phyloP scores from a whole-genome alignment of 768 basidiomycete genomes.

The Megacollybia marginata region DNA sequence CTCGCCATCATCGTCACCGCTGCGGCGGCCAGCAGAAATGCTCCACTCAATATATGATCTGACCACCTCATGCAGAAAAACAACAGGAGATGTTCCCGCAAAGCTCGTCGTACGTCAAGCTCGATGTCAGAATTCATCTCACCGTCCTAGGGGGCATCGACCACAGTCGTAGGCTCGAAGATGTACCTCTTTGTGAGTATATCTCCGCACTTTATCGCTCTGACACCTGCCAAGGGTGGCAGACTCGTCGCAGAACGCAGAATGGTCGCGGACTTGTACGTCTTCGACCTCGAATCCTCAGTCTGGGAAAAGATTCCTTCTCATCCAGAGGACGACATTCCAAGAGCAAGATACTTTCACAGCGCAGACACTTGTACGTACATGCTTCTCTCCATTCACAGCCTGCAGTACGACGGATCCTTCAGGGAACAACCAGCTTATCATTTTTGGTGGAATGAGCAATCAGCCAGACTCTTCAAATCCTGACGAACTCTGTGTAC shows the following conservation, averaged over 20 bases:
- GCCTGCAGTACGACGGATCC: slow-evolving; percentile 11
- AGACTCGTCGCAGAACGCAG: slow-evolving; percentile 78
- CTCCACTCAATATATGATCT: slow-evolving; percentile 84
- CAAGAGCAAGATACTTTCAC: slow-evolving; percentile 90
- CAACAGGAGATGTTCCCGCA: slow-evolving; percentile 80
- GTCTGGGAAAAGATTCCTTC: slow-evolving; percentile 68
- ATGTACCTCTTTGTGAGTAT: slow-evolving; percentile 81
- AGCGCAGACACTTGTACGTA: slow-evolving; percentile 75
- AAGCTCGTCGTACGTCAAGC: slow-evolving; percentile 68
- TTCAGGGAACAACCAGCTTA: slow-evolving; percentile 80
- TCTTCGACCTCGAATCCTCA: slow-evolving; percentile 78
- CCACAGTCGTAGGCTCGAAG: slow-evolving; percentile 82
- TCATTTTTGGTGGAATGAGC: slow-evolving; percentile 95
- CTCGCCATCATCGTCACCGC: background rate
- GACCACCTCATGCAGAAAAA: slow-evolving; percentile 78
- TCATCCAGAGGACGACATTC: slow-evolving; percentile 59
- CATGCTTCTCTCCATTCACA: background rate
- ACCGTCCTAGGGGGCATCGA: slow-evolving; percentile 68
- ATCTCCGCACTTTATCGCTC: too few relatives aligned
- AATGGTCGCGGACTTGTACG: slow-evolving; percentile 88
- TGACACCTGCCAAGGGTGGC: slow-evolving; percentile 54
- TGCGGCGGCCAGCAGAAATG: slow-evolving; percentile 17
- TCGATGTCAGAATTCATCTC: background rate
- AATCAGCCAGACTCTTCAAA: slow-evolving; percentile 63
- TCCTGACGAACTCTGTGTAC: slow-evolving; percentile 81